A percentile compares a stretch with the other conserved stretches of the same genome.
These are phyloP conservation scores for Pythium oligandrum DNA, from an alignment of 352 stramenopile genomes.

Conservation along the genomic window DNA sequence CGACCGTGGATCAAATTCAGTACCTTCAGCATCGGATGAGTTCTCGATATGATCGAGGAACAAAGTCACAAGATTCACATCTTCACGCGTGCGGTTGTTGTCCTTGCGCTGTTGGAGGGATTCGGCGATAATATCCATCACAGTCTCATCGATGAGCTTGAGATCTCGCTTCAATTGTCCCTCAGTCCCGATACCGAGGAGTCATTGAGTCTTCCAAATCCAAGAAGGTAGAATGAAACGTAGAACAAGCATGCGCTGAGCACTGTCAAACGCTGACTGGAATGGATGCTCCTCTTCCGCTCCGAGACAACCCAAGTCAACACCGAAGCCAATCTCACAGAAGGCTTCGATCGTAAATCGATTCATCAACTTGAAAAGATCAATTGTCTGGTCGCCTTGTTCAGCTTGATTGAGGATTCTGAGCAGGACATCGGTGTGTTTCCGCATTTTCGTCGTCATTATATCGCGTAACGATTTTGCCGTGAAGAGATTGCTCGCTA, in stretches of 20 bases:
- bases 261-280: constrained; percentile 37
- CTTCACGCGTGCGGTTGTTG: not conserved
- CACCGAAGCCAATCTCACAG: constrained; percentile 47
- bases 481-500: constrained; percentile 82
- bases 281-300: constrained; percentile 40
- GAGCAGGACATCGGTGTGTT: constrained; percentile 25
- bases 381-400: constrained; percentile 14
- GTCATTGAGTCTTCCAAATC: constrained; percentile 37
- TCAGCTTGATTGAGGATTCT: constrained; percentile 15
- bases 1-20: constrained; percentile 31
- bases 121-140: constrained; percentile 35
- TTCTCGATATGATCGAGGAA: constrained; percentile 27
- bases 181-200: constrained; percentile 26
- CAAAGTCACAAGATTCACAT: constrained; percentile 24
- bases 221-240: constrained; percentile 30
- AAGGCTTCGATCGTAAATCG: constrained; percentile 49
- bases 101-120: constrained; percentile 7
- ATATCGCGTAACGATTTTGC: constrained; percentile 40
- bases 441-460: constrained; percentile 31
- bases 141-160: constrained; percentile 33
- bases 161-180: constrained; percentile 26
- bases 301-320: constrained; percentile 35
- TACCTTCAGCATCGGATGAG: constrained; percentile 2
- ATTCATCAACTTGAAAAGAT: constrained; percentile 36
- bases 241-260: constrained; percentile 16